Conservation (phyloP, 176 grass and related monocot genomes). For the Rhynchospora tenuis region DNA sequence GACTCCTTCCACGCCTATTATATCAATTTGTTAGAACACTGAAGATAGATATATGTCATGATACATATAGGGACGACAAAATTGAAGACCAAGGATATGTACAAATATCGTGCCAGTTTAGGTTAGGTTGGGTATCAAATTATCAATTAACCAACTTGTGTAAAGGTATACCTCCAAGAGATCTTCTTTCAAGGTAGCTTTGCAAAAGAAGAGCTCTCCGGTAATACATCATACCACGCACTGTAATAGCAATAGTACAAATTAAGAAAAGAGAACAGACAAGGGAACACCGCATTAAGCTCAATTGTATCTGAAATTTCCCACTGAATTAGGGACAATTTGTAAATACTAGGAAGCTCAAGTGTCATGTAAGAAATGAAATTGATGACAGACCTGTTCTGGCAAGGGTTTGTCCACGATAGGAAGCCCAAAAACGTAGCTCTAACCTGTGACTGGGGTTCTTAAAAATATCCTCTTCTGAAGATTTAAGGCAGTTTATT, state of each 20-base stretch:
- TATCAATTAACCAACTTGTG: constrained; percentile 20
- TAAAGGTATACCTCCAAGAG: constrained; percentile 47
- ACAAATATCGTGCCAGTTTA: neutral
- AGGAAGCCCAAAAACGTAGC: constrained; percentile 93
- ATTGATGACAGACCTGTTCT: constrained; percentile 60
- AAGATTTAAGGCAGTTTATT: constrained; percentile 53
- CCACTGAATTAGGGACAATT: neutral
- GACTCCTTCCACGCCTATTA: constrained; percentile 65
- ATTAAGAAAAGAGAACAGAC: constrained; percentile 26
- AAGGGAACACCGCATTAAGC: constrained; percentile 20
- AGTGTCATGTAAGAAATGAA: neutral
- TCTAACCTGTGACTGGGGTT: constrained; percentile 67
- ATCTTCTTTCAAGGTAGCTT: constrained; percentile 90
- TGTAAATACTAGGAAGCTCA: neutral
- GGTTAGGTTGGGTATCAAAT: neutral
- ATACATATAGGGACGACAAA: neutral
- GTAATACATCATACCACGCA: constrained; percentile 99
- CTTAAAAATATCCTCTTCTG: constrained; percentile 66
- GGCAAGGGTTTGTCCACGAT: constrained; percentile 95
- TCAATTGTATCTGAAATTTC: constrained; percentile 24
- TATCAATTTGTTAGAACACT: constrained; percentile 8
- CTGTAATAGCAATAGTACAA: constrained; percentile 35
- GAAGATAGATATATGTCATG: constrained; percentile 15
- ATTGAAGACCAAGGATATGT: neutral
- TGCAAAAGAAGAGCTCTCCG: constrained; percentile 90